Evolutionary conservation across 2,329 filamentous ascomycete genomes (phyloP).

Genomic region (Botrytis deweyae): DNA sequence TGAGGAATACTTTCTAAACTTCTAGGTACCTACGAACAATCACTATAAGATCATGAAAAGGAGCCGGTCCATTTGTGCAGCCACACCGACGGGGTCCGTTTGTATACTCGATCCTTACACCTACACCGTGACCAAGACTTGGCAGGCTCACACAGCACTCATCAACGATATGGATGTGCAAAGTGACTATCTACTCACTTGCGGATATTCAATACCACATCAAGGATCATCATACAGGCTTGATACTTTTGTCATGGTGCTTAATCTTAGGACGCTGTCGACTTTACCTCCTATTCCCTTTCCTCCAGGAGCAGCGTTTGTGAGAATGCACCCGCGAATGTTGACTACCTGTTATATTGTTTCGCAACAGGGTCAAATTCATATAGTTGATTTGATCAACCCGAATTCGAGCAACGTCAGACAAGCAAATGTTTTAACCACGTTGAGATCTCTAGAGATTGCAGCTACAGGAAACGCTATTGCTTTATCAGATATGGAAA

Average conservation of each 20-base stretch:
- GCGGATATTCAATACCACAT: conserved; percentile 85
- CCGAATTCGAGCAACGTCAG: conserved; percentile 67
- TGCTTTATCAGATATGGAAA: conserved; percentile 64
- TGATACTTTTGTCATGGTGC: conserved; percentile 92
- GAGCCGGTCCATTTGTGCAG: conserved; percentile 86
- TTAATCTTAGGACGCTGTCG: conserved; percentile 86
- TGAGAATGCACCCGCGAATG: conserved; percentile 94
- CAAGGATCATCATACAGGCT: conserved; percentile 75
- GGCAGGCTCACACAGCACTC: conserved; percentile 84
- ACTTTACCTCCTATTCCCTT: conserved; percentile 90
- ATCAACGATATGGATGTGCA: conserved; percentile 98
- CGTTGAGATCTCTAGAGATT: conserved; percentile 64
- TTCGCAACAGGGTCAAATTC: conserved; percentile 88
- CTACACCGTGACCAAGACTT: conserved; percentile 77
- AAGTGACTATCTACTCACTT: conserved; percentile 92
- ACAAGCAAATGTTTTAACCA: conserved; percentile 61
- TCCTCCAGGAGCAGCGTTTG: conserved; percentile 88
- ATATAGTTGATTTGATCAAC: conserved; percentile 88
- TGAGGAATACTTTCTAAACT: conserved; percentile 37
- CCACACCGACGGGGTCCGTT: conserved; percentile 77
- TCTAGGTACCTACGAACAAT: conserved; percentile 65
- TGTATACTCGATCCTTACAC: conserved; percentile 81
- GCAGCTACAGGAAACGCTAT: conserved; percentile 71
- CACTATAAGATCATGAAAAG: conserved; percentile 92
- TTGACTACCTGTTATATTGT: conserved; percentile 92